phyloP scores from a whole-genome alignment of 2,329 filamentous ascomycete species.

The Geosmithia flava region DNA sequence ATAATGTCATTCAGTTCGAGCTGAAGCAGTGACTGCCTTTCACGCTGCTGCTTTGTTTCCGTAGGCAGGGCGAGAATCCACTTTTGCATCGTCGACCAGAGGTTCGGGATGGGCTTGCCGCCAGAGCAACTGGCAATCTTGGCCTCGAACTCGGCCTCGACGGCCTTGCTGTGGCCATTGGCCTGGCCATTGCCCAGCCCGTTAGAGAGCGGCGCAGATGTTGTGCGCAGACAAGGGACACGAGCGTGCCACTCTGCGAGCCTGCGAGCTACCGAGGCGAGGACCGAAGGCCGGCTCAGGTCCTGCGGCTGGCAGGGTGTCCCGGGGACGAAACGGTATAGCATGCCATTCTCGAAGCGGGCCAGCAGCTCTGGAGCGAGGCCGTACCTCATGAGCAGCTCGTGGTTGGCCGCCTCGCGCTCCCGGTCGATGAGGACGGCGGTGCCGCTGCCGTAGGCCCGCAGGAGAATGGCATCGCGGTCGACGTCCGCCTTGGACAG shows the following conservation, averaged over 20 bases:
- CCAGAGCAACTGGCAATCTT: slow-evolving; percentile 41
- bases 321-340: slow-evolving; percentile 84
- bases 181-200: slow-evolving; percentile 20
- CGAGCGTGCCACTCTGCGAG: slow-evolving; percentile 89
- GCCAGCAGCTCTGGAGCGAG: slow-evolving; percentile 82
- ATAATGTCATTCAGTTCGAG: slow-evolving; percentile 62
- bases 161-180: slow-evolving; percentile 19
- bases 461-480: slow-evolving; percentile 72
- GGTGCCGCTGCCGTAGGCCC: slow-evolving; percentile 90
- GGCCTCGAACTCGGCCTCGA: not conserved
- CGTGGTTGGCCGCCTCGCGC: slow-evolving; percentile 69
- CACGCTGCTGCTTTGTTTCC: slow-evolving; percentile 54
- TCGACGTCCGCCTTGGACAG: slow-evolving; percentile 64
- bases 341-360: slow-evolving; percentile 88
- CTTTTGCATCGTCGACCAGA: slow-evolving; percentile 93
- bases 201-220: slow-evolving; percentile 1
- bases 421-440: slow-evolving; percentile 93
- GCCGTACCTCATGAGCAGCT: slow-evolving; percentile 68
- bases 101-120: slow-evolving; percentile 65
- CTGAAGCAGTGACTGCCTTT: slow-evolving; percentile 58
- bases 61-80: slow-evolving; percentile 83
- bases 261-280: slow-evolving; percentile 69
- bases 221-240: slow-evolving; percentile 40
- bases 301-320: slow-evolving; percentile 70
- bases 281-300: slow-evolving; percentile 62